Base-by-base conservation (phyloP, 116 monocot genomes). In the Dioscorea cayenensis region DNA sequence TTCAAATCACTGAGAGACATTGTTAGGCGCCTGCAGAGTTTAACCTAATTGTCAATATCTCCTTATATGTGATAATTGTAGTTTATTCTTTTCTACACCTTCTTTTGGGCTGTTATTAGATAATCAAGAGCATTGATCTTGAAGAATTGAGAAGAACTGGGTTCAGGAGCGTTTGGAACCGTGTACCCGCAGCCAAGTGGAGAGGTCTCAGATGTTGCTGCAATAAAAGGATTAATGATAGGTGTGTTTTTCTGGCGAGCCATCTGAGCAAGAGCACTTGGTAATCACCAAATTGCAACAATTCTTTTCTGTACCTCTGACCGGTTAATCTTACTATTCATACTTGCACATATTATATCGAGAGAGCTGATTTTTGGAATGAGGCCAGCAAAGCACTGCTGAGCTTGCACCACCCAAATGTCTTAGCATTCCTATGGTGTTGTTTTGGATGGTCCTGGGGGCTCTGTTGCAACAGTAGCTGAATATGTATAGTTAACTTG, bases 101-200 rank as follows among this genome's bases (percentile, higher is more conserved):
- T 61, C 5, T 7, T 18, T 74, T 60, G 4, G 1, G 50, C 22
- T 32, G 48, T 28, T 14, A 43, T 20, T 75, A 99, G 94, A 89
- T 91, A 77, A 99, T 99, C 81, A 99, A 84, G 71, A 94, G 91
- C 73, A 77, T 80, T 73, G 94, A 99, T 77, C 86, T 99, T 71
- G 94, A 99, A 76, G 94, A 94, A 76, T 78, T 99, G 74, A 77
- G n/a, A 74, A 70, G 91, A 99, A 79, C 77, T 99, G 38, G 99
- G 94, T 76, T 99, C 99, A 22, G 99, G 99, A 67, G 94, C 89
- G 6, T 99, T 94, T 85, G 99, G 99, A 55, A 99, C 99, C 58
- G 99, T 99, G 32, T 99, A 89, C 73, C n/a, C n/a, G n/a, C 91
- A 99, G 99, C 91, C 55, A 99, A 99, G 65, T 99, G 99, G 99